Percentiles rank a stretch among this genome's conserved stretches.
Conservation (phyloP, 2,329 filamentous ascomycete species). For the Thielaviopsis populi region DNA sequence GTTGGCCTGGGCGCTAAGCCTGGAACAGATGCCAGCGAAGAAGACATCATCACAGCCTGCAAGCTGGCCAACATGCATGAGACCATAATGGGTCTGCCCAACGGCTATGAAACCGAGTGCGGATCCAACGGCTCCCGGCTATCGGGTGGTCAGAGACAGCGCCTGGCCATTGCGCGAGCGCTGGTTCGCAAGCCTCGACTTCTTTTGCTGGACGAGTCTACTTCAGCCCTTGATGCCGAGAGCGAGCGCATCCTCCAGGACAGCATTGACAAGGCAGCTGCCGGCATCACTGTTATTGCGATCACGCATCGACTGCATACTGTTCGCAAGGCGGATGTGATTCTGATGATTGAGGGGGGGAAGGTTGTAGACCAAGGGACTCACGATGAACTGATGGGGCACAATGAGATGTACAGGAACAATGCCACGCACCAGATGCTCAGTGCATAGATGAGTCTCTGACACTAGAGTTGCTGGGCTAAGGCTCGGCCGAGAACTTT, state of each 20-base stretch:
- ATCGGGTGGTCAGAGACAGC: constrained; percentile 67
- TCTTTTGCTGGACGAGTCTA: constrained; percentile 69
- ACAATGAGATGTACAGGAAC: constrained; percentile 36
- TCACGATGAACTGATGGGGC: constrained; percentile 39
- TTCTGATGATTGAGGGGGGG: constrained; percentile 41
- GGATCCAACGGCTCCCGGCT: constrained; percentile 60
- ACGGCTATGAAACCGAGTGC: constrained; percentile 51
- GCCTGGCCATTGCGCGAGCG: constrained; percentile 63
- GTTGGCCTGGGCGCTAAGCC: constrained; percentile 40
- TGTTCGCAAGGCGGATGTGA: constrained; percentile 41
- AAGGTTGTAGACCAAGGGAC: constrained; percentile 36
- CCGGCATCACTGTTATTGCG: constrained; percentile 40
- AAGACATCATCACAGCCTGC: constrained; percentile 52
- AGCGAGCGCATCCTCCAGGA: constrained; percentile 52
- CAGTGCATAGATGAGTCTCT: constrained; percentile 16
- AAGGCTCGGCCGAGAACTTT: background rate
- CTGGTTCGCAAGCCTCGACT: constrained; percentile 57
- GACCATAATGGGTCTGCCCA: constrained; percentile 44
- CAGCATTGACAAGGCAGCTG: constrained; percentile 43
- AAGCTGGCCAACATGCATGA: constrained; percentile 56
- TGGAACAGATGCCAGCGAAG: constrained; percentile 37
- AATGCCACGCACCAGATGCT: constrained; percentile 39
- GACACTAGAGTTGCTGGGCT: background rate
- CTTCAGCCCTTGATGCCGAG: constrained; percentile 59
- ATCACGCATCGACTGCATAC: constrained; percentile 45